Conservation (phyloP, 495 filamentous ascomycete species). For the Penicillium alfredii region DNA sequence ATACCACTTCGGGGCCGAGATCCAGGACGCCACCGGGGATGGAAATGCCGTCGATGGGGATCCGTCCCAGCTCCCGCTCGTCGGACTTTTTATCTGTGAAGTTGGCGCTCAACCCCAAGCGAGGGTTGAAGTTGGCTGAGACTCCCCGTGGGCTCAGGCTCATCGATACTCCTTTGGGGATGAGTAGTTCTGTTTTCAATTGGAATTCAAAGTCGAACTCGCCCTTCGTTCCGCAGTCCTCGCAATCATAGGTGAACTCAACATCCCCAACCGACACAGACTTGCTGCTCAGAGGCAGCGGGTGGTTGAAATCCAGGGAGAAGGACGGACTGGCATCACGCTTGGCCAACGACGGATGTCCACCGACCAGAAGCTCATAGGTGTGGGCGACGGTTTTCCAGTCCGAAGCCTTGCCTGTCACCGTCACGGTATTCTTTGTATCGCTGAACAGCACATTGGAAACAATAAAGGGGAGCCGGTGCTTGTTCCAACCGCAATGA, state of each 20-base stretch:
- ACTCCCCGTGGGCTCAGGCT: conserved; percentile 26
- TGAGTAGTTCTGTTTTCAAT: conserved; percentile 18
- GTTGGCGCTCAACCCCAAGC: conserved; percentile 20
- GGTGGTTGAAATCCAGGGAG: conserved; percentile 24
- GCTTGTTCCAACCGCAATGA: conserved; percentile 31
- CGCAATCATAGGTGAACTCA: conserved; percentile 17
- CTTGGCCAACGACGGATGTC: conserved; percentile 3
- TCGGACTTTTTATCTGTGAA: conserved; percentile 18
- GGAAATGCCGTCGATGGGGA: conserved; percentile 28
- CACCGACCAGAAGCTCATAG: conserved; percentile 30
- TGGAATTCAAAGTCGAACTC: conserved; percentile 31
- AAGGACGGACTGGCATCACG: conserved; percentile 24
- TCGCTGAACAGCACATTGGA: conserved; percentile 27
- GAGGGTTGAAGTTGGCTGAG: conserved; percentile 19
- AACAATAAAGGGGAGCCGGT: conserved; percentile 29
- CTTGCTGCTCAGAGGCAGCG: conserved; percentile 18
- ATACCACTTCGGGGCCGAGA: conserved; percentile 30
- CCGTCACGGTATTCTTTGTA: conserved; percentile 16
- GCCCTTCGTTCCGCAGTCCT: conserved; percentile 26
- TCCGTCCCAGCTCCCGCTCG: conserved; percentile 17
- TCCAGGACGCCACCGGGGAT: conserved; percentile 28
- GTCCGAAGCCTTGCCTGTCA: conserved; percentile 18
- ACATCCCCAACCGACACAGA: conserved; percentile 7
- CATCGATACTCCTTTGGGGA: conserved; percentile 22
- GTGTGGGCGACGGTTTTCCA: conserved; percentile 29